phyloP scores from a whole-genome alignment of 148 eudicot genomes.

The Persicaria maculosa region DNA sequence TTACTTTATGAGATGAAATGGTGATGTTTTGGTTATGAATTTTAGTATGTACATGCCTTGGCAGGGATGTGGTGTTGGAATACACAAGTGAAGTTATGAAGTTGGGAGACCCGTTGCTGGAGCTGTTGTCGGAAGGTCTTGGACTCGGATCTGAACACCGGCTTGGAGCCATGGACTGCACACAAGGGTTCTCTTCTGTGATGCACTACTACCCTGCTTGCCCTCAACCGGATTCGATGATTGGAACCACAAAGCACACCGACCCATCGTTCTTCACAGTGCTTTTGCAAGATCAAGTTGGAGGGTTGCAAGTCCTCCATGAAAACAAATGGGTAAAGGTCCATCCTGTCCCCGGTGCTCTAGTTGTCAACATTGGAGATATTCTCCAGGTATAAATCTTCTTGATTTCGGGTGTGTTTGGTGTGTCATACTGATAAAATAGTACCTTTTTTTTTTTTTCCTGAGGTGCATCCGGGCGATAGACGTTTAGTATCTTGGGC shows the following conservation, averaged over 20 bases:
- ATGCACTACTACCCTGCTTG: not conserved
- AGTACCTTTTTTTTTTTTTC: too few relatives aligned
- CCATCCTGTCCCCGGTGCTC: not conserved
- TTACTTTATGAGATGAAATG: too few relatives aligned
- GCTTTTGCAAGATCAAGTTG: not conserved
- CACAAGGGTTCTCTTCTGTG: too few relatives aligned
- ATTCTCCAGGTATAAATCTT: not conserved
- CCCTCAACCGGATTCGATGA: not conserved
- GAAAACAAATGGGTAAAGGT: not conserved
- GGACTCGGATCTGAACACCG: not conserved
- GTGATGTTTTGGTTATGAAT: too few relatives aligned
- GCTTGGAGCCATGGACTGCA: not conserved
- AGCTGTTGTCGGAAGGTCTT: not conserved
- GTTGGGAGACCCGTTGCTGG: not conserved
- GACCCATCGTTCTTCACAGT: not conserved
- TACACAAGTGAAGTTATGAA: not conserved
- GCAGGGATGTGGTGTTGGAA: not conserved
- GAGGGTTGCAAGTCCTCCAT: slow-evolving; percentile 2
- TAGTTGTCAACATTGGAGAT: not conserved
- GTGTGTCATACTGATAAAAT: too few relatives aligned
- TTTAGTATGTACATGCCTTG: not conserved
- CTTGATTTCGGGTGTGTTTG: too few relatives aligned
- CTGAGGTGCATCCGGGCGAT: too few relatives aligned
- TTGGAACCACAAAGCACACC: not conserved
- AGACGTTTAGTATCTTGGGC: too few relatives aligned